Evolutionary conservation across 257 asterid genomes (phyloP).

Genomic region (Thymus mandschuricus): DNA sequence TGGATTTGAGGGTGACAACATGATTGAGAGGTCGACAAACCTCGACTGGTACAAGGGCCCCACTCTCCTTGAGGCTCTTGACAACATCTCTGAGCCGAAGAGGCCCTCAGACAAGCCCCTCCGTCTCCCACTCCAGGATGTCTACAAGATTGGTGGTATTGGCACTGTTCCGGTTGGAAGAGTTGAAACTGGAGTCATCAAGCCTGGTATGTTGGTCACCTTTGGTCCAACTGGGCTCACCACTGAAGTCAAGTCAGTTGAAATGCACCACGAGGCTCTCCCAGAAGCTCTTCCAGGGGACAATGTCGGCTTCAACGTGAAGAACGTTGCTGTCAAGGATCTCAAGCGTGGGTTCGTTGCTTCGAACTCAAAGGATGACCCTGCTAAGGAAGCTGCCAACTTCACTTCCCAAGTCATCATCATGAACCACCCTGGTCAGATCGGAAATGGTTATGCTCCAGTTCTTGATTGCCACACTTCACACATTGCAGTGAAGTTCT

Average conservation of each 20-base stretch:
- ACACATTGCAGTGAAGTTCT: slow-evolving; percentile 68
- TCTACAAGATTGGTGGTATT: slow-evolving; percentile 50
- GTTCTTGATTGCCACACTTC: slow-evolving; percentile 73
- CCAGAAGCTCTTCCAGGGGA: slow-evolving; percentile 75
- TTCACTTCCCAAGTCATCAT: slow-evolving; percentile 66
- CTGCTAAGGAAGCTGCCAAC: slow-evolving; percentile 60
- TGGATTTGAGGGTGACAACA: slow-evolving; percentile 16
- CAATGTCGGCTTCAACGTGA: slow-evolving; percentile 75
- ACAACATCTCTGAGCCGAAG: slow-evolving; percentile 39
- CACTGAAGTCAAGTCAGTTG: slow-evolving; percentile 47
- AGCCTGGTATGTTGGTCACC: slow-evolving; percentile 45
- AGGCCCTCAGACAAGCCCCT: slow-evolving; percentile 48
- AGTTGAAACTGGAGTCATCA: slow-evolving; percentile 44
- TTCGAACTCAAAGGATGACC: slow-evolving; percentile 69
- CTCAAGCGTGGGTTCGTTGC: slow-evolving; percentile 65
- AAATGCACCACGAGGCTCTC: slow-evolving; percentile 37
- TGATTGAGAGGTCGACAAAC: slow-evolving; percentile 38
- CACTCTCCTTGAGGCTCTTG: slow-evolving; percentile 52
- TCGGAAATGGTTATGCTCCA: slow-evolving; percentile 73
- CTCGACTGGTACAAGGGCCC: slow-evolving; percentile 58
- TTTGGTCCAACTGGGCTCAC: slow-evolving; percentile 46
- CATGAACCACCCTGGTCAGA: slow-evolving; percentile 83
- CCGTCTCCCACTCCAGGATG: slow-evolving; percentile 33
- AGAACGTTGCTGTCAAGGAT: slow-evolving; percentile 72
- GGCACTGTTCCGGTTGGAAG: slow-evolving; percentile 50